A percentile compares a stretch with the other conserved stretches of the same genome.
Conservation (phyloP, 129 eudicot genomes). For the Ambrosia trifida region DNA sequence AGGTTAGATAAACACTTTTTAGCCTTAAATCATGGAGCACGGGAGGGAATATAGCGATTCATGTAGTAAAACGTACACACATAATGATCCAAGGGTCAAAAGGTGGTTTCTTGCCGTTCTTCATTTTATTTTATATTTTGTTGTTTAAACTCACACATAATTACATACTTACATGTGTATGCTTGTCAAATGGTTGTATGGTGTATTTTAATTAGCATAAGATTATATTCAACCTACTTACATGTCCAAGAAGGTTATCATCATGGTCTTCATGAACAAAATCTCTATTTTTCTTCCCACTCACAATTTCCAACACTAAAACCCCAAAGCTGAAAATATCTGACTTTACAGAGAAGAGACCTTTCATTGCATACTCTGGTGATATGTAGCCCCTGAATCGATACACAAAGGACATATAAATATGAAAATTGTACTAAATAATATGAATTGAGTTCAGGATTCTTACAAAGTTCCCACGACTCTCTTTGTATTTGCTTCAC, state of each 20-base stretch:
- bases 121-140: too few relatives aligned
- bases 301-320: constrained; percentile 38
- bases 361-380: constrained; percentile 37
- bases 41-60: too few relatives aligned
- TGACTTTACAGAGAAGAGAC: constrained; percentile 37
- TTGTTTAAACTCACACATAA: too few relatives aligned
- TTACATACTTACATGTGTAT: too few relatives aligned
- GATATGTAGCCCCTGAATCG: constrained; percentile 42
- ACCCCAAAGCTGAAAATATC: constrained; percentile 45
- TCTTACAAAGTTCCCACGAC: constrained; percentile 58
- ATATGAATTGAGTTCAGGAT: neutral
- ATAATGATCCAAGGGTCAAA: too few relatives aligned
- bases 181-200: too few relatives aligned
- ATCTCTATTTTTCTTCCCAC: constrained; percentile 41
- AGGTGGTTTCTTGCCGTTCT: too few relatives aligned
- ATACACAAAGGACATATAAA: neutral
- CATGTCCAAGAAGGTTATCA: constrained; percentile 43
- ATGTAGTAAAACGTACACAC: too few relatives aligned
- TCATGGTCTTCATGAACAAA: constrained; percentile 32
- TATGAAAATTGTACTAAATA: neutral
- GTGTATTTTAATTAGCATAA: too few relatives aligned
- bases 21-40: too few relatives aligned
- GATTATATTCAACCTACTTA: constrained; percentile 18
- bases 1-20: too few relatives aligned
- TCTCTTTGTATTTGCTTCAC: constrained; percentile 42